Evolutionary conservation across 257 asterid genomes (phyloP), one percentile per base, ranked within the genome.

Genomic region (Plantago major): DNA sequence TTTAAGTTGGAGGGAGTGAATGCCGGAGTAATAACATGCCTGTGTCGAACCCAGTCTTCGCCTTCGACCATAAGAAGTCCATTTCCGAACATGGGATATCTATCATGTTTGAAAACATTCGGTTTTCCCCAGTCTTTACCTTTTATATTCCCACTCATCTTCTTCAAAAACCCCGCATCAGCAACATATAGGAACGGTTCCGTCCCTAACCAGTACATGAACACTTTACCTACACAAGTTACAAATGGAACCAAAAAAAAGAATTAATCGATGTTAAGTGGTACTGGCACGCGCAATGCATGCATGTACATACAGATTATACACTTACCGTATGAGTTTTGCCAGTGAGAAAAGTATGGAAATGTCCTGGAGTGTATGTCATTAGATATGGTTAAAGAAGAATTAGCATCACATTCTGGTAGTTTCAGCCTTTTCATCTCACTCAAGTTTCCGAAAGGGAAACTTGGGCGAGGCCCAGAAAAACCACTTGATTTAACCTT

Each of bases 61-160:
- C 96, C 94, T 80, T 92, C 99, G 6, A 80, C 88, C 97, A 87
- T 92, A 26, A 86, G 17, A 4, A 89, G 81, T 11, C 95, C 99
- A 42, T 76, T 75, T 1, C 99, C 99, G 50, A 92, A 92, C 96
- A 92, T 86, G 57, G 99, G 94, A 51, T 79, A 69, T 69, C 99
- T 84, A 13, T 89, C 99, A 30, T 67, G 70, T 60, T 84, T 92
- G 55, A 92, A 89, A 10, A 89, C 95, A 0, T 51, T 86, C 4
- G 99, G 95, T 62, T 92, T 92, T 10, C 99, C 99, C 99, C 99
- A 92, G 15, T 65, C 77, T 63, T 75, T 92, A 0, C 97, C 97
- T 49, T 59, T 52, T 26, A 92, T 79, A 37, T 80, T 84, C 0
- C 89, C 76, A 2, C 78, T 64, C 86, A 92, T 92, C 43, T 68